Conservation (phyloP, 805 yeast genomes). For the Ogataea trehalophila region DNA sequence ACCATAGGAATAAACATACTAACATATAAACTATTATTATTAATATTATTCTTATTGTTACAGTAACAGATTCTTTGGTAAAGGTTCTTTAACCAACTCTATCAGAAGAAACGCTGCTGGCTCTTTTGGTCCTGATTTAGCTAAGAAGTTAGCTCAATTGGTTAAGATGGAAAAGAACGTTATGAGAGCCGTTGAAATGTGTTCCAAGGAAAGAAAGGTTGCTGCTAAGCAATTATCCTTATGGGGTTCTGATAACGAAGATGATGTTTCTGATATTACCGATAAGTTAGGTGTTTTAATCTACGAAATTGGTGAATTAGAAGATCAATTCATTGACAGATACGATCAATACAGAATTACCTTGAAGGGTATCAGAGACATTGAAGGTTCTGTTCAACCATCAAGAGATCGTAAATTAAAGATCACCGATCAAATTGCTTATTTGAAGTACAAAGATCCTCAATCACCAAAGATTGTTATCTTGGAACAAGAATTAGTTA, state of each 20-base stretch:
- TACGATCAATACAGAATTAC: conserved; percentile 85
- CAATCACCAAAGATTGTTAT: conserved; percentile 76
- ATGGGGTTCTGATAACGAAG: conserved; percentile 88
- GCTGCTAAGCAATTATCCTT: conserved; percentile 77
- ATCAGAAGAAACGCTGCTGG: conserved; percentile 70
- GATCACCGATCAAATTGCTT: conserved; percentile 80
- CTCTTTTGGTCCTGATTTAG: conserved; percentile 72
- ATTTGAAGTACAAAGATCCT: conserved; percentile 80
- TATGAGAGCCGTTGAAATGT: conserved; percentile 71
- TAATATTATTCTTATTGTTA: background rate
- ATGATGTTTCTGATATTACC: conserved; percentile 80
- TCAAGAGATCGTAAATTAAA: conserved; percentile 82
- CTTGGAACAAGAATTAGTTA: conserved; percentile 82
- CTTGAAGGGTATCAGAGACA: conserved; percentile 74
- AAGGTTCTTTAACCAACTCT: conserved; percentile 50
- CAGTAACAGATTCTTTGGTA: conserved; percentile 71
- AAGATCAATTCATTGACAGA: conserved; percentile 80
- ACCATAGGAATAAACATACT: background rate
- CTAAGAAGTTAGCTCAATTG: conserved; percentile 67
- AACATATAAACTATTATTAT: background rate
- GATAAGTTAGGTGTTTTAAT: conserved; percentile 82
- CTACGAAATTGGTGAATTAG: conserved; percentile 80
- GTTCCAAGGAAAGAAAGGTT: conserved; percentile 72
- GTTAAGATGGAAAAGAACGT: conserved; percentile 81
- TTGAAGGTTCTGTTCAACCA: conserved; percentile 85